Conservation (phyloP, 139 green algal genomes). For the Auxenochlorella pyrenoidosa region DNA sequence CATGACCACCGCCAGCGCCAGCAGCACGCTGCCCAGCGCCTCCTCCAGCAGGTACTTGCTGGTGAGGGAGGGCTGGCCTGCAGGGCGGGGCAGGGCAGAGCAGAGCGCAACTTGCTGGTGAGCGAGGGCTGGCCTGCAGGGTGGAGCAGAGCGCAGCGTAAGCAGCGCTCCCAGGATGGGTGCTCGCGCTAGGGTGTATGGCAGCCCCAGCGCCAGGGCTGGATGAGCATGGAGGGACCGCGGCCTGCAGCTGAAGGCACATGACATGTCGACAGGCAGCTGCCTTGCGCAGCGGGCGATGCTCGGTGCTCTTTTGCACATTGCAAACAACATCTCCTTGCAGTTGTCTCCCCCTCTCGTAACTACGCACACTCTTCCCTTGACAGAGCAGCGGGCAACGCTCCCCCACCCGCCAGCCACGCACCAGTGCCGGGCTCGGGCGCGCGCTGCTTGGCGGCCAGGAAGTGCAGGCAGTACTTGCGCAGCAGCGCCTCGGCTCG, state of each 20-base stretch:
- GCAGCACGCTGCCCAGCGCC: constrained; percentile 56
- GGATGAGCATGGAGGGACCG: too few species aligned
- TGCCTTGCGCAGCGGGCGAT: too few species aligned
- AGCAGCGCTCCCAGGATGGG: not conserved
- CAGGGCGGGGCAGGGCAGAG: not conserved
- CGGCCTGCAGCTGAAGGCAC: too few species aligned
- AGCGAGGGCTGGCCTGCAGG: constrained; percentile 20
- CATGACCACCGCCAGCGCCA: constrained; percentile 91
- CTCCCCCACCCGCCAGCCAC: not conserved
- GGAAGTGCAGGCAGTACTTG: constrained; percentile 67
- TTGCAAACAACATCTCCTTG: too few species aligned
- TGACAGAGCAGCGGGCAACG: too few species aligned
- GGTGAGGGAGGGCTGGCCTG: constrained; percentile 26
- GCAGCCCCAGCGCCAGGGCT: too few species aligned
- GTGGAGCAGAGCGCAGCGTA: too few species aligned
- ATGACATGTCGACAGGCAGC: too few species aligned
- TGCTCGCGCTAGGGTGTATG: too few species aligned
- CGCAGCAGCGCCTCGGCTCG: constrained; percentile 63
- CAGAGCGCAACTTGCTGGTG: constrained; percentile 57
- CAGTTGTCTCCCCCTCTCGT: too few species aligned
- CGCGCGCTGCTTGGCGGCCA: constrained; percentile 71
- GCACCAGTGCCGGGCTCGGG: constrained; percentile 53
- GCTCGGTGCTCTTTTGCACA: too few species aligned
- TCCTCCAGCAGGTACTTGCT: constrained; percentile 72
- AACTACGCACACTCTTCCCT: too few species aligned